Evolutionary conservation across 345 rosid genomes (phyloP).

Genomic region (Diplotaxis tenuifolia): DNA sequence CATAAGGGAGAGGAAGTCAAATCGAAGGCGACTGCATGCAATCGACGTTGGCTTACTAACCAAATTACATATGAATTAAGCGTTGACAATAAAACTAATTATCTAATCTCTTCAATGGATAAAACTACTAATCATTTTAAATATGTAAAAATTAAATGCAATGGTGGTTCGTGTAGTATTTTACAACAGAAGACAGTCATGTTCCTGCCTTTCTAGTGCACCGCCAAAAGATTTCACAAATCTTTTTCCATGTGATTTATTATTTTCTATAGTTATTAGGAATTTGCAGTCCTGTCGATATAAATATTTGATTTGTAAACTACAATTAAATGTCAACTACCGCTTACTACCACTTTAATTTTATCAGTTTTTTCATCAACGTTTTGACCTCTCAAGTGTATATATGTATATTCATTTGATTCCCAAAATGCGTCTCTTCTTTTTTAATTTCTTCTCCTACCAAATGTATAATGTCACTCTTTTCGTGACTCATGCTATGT

Average conservation of each 20-base stretch:
- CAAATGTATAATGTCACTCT: background rate
- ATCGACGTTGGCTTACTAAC: conserved; percentile 34
- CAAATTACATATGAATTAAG: conserved; percentile 28
- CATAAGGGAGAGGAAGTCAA: conserved; percentile 22
- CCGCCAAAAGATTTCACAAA: conserved; percentile 41
- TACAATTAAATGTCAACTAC: conserved; percentile 34
- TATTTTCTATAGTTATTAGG: background rate
- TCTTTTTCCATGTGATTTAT: conserved; percentile 38
- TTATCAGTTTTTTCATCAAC: conserved; percentile 10
- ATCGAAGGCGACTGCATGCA: conserved; percentile 30
- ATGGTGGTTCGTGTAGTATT: conserved; percentile 17
- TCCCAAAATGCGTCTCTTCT: background rate
- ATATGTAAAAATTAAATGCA: conserved; percentile 9
- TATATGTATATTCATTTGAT: conserved; percentile 1
- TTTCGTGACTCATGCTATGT: conserved; percentile 17
- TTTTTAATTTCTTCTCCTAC: conserved; percentile 11
- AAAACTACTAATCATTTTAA: background rate
- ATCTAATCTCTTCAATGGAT: conserved; percentile 13
- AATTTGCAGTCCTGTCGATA: background rate
- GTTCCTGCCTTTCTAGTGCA: conserved; percentile 40
- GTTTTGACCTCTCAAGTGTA: conserved; percentile 18
- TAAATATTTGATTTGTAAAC: conserved; percentile 17
- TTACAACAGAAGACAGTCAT: conserved; percentile 38
- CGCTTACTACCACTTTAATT: conserved; percentile 8
- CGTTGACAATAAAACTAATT: conserved; percentile 25